Evolutionary conservation across 2,329 filamentous ascomycete genomes (phyloP), one percentile per base, ranked within the genome.

Genomic region (Endoconidiophora polonica): DNA sequence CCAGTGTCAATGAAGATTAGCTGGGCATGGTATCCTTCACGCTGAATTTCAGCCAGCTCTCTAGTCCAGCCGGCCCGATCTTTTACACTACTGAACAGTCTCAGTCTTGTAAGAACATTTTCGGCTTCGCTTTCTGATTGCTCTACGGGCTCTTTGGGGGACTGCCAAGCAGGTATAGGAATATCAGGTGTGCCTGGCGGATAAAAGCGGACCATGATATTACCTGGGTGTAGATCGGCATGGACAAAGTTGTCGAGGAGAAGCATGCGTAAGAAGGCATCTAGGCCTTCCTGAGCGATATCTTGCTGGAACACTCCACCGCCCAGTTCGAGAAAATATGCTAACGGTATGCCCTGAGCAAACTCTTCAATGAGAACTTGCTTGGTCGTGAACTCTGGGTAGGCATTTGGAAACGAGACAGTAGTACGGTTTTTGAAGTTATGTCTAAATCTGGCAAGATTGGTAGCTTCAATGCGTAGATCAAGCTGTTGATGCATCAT

Each of bases 401-500:
- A 95, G 0, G 91, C 88, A 59, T 86, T 94, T 1, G 91, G 91
- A 61, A 98, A 98, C 80, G 85, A 94, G n/a, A 87, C 88, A 0
- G 90, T 95, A 2, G 83, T 83, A 42, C 91, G 77, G 52, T 86
- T 76, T 58, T 82, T 84, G 70, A 98, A 98, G 61, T 95, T 86
- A 58, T 82, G 81, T 48, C 91, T 80, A 69, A 98, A 96, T 12
- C 81, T 78, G 20, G 81, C 79, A 2, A 98, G 70, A 59, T 98
- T 98, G 37, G 88, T 83, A 1, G 87, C 83, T 64, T 98, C 91
- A 54, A 96, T 96, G 48, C 91, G 82, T 36, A 98, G 72, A 64
- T 98, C 91, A 2, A 98, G 72, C 62, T 98, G 91, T n/a, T 96
- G 70, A 59, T 82, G 82, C 91, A 98, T 98, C 91, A 98, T 98